Base-by-base conservation (phyloP, 192 early-diverging fungal species). In the Cladochytrium replicatum region DNA sequence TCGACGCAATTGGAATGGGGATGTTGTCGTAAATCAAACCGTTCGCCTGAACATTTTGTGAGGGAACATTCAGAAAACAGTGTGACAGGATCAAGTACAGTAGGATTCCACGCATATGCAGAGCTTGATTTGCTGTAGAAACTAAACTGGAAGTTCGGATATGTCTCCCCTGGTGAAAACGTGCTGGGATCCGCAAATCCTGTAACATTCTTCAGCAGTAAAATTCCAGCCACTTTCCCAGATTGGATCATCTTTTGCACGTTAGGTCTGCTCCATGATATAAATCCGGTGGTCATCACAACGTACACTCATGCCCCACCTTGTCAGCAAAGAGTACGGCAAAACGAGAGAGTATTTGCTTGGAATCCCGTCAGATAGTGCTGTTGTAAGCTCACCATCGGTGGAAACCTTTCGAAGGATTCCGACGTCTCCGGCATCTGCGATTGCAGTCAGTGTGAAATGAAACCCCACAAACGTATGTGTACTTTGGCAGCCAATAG, bases 121-220 rank as follows among this genome's bases (percentile, higher is more conserved):
- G 54, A 19, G 11, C 11, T 28, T 2, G 53, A 39, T 32, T 74
- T 69, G 13, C 69, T 75, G 58, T 85, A 85, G 11, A 84, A 69
- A 9, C 80, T 82, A 63, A 69, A 85, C 39, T 78, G 63, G 41
- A 74, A 84, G 48, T 83, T 84, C 6, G 86, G 84, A 52, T 78
- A 84, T 5, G 60, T 61, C 2, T 61, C 43, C 48, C 85, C 84
- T 0, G 77, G 71, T 4, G 85, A 88, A 23, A 52, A 57, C 9
- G 43, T 25, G 1, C 34, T 8, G 15, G 78, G 74, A 15, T 54
- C 43, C 9, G 63, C 40, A 39, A 65, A 57, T 17, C 21, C 8
- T 6, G 47, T 17, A 7, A 59, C 31, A 11, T 46, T 38, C n/a
- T 60, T 65, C 30, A 55, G 52, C 28, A 51, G 69, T 11, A 88